Evolutionary conservation across 2,329 filamentous ascomycete genomes (phyloP).

Genomic region (Colletotrichum falcatum): DNA sequence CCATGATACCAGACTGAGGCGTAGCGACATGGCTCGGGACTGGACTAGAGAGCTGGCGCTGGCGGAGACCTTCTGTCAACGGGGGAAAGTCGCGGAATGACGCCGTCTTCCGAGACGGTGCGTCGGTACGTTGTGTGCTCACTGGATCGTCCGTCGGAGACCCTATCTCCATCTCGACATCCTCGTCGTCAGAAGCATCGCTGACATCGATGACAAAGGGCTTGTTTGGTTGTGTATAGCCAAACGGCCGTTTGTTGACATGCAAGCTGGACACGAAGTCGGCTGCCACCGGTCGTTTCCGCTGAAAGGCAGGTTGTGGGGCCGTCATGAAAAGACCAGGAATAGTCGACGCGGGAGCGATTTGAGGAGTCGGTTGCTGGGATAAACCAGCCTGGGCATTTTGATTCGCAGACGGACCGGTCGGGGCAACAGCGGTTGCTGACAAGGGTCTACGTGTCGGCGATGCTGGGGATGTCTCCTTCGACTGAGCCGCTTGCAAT

Average conservation of each 20-base stretch:
- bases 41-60: constrained; percentile 57
- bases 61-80: constrained; percentile 53
- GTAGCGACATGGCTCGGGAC: constrained; percentile 51
- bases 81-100: constrained; percentile 60
- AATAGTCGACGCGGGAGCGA: constrained; percentile 46
- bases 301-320: constrained; percentile 45
- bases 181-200: constrained; percentile 73
- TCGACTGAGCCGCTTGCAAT: constrained; percentile 23
- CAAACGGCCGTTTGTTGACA: constrained; percentile 70
- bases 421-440: not conserved
- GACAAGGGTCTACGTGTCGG: not conserved
- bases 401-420: not conserved
- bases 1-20: constrained; percentile 51
- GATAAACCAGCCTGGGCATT: not conserved
- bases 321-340: constrained; percentile 54
- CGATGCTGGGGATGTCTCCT: constrained; percentile 16
- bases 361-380: constrained; percentile 4
- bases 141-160: constrained; percentile 60
- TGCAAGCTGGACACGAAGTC: constrained; percentile 73
- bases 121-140: constrained; percentile 48
- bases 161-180: constrained; percentile 76
- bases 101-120: constrained; percentile 50
- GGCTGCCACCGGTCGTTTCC: constrained; percentile 69
- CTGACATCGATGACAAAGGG: constrained; percentile 87
- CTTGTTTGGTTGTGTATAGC: constrained; percentile 68